Percentiles rank a stretch among this genome's conserved stretches.
phyloP scores from a whole-genome alignment of 768 basidiomycete species.

The Leucosporidium scottii region DNA sequence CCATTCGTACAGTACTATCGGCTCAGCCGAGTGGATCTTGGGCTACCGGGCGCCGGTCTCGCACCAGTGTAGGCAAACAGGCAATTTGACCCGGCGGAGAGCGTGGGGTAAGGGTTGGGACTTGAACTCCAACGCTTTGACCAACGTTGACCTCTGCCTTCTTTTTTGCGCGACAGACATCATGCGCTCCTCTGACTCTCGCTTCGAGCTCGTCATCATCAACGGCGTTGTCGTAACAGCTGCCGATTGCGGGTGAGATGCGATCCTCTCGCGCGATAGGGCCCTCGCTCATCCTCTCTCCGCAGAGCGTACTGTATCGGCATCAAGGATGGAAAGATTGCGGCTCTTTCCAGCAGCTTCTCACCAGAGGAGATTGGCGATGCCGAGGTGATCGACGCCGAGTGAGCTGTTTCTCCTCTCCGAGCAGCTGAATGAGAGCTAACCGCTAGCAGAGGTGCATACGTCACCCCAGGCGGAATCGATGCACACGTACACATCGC shows the following conservation, averaged over 20 bases:
- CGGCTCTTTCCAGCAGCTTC: not conserved
- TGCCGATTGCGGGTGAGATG: not conserved
- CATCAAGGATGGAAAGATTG: slow-evolving; percentile 1
- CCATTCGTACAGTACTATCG: too few relatives aligned
- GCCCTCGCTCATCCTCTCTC: too few relatives aligned
- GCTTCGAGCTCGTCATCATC: not conserved
- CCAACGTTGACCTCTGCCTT: too few relatives aligned
- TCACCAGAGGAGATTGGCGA: not conserved
- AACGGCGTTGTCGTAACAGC: not conserved
- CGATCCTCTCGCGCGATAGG: too few relatives aligned
- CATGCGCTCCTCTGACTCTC: too few relatives aligned
- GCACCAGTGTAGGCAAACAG: too few relatives aligned
- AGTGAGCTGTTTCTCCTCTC: not conserved
- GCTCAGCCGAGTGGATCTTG: too few relatives aligned
- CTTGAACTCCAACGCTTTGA: too few relatives aligned
- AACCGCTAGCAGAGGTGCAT: not conserved
- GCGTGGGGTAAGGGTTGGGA: too few relatives aligned
- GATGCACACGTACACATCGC: not conserved
- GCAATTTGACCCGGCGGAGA: too few relatives aligned
- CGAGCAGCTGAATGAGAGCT: not conserved
- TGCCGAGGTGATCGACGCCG: not conserved
- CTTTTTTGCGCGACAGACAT: too few relatives aligned
- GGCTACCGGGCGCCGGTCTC: too few relatives aligned
- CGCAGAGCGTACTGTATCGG: not conserved
- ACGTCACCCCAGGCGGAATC: not conserved